Base-by-base conservation (phyloP, 2,329 filamentous ascomycete species). In the Neopestalotiopsis sp. region DNA sequence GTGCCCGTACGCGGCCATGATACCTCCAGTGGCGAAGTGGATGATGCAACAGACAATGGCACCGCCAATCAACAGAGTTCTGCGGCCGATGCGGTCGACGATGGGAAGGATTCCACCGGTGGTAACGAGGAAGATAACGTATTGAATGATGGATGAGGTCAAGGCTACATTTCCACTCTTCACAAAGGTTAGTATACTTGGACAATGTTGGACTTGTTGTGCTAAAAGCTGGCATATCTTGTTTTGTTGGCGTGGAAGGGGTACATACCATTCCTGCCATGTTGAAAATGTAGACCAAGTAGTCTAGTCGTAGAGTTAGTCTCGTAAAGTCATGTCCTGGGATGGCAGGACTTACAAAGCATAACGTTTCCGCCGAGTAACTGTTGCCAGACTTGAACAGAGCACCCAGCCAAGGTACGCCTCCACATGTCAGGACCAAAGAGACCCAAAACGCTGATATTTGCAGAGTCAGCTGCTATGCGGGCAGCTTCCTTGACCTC, bases 271-370 rank as follows among this genome's bases (percentile, higher is more conserved):
- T 84, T 57, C 84, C 84, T 9, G 88, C 88, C 88, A 90, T 90
- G 61, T 85, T 81, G 73, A 90, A 90, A 70, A 90, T 86, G 70
- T 90, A 90, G 0, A 90, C 85, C 69, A 91, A 86, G 70, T 91
- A 90, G 74, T 90, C 89, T 42, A 12, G 13, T 12, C 12, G 6
- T 1, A 63, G 5, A 63, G 38, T 42, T 12, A 63, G 34, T 5
- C 20, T 28, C 3, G 30, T 24, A 30, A 32, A 12, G 9, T 59
- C 14, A 59, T 6, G 24, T 17, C 4, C 30, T 1, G 57, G 2
- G 5, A 17, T 24, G 6, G 0, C 12, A 20, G 2, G 5, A 7
- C 61, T 13, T 2, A 38, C 61, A 57, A 68, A 87, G 82, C 73
- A 86, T 86, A 2, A 88, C 85, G 65, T 89, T 89, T 65, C 87